Percentiles rank a stretch among this genome's conserved stretches.
Conservation (phyloP, 2,329 filamentous ascomycete genomes). For the Ophiostoma fasciatum region DNA sequence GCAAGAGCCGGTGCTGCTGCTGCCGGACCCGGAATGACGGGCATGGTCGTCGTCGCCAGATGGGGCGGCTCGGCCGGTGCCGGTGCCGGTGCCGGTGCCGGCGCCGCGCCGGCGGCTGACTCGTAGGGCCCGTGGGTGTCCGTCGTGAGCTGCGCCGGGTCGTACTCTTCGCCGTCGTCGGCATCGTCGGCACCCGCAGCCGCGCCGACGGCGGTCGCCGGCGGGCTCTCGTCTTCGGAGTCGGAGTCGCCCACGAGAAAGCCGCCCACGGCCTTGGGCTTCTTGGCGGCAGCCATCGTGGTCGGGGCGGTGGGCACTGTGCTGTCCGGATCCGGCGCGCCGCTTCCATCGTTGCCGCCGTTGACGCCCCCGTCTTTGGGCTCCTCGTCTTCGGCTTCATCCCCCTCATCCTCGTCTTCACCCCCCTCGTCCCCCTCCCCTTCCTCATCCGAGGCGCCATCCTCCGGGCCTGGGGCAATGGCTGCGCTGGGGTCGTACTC, state of each 20-base stretch:
- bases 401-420: not conserved
- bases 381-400: not conserved
- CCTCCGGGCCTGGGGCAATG: not conserved
- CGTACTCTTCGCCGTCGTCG: conserved; percentile 10
- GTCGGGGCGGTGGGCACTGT: conserved; percentile 13
- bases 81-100: not conserved
- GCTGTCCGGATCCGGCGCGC: no score
- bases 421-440: not conserved
- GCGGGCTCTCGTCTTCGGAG: conserved; percentile 29
- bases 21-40: not conserved
- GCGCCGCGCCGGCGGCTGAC: not conserved
- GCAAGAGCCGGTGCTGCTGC: not conserved
- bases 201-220: not conserved
- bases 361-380: not conserved
- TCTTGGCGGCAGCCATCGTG: conserved; percentile 26
- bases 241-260: conserved; percentile 47
- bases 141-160: no score
- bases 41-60: no score
- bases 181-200: not conserved
- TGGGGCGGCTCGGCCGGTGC: not conserved
- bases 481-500: conserved; percentile 37
- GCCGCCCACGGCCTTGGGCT: conserved; percentile 45
- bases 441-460: not conserved
- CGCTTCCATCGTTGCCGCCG: not conserved
- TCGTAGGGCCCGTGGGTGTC: no score